Conservation (phyloP, 2,329 filamentous ascomycete species). For the Sporothrix euskadiensis region DNA sequence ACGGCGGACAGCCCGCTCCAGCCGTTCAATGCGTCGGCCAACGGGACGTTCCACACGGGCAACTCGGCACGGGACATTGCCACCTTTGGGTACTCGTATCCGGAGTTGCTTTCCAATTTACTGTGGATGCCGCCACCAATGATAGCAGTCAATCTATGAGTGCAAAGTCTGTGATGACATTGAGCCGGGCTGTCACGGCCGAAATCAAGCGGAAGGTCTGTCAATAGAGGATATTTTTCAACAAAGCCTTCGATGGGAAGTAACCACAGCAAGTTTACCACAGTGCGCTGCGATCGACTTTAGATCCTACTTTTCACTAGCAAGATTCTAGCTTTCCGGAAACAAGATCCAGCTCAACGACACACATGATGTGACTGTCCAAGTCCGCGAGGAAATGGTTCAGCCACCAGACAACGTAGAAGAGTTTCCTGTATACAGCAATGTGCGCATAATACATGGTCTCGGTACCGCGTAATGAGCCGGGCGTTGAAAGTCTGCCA, state of each 20-base stretch:
- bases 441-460: background rate
- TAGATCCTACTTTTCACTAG: background rate
- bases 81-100: constrained; percentile 44
- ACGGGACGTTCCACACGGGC: constrained; percentile 46
- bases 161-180: background rate
- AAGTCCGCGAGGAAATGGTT: background rate
- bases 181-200: constrained; percentile 9
- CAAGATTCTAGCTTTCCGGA: background rate
- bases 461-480: constrained; percentile 1
- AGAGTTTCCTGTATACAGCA: background rate
- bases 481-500: background rate
- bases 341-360: background rate
- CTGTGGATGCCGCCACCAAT: background rate
- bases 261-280: background rate
- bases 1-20: constrained; percentile 46
- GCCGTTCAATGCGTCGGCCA: constrained; percentile 47
- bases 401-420: background rate
- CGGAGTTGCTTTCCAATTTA: constrained; percentile 36
- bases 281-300: background rate
- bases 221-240: background rate
- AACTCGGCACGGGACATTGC: constrained; percentile 37
- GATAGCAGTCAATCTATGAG: background rate
- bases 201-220: background rate
- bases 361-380: constrained; percentile 1
- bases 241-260: constrained; percentile 2